Conservation (phyloP, 306 rosid species). For the Senna siamea region DNA sequence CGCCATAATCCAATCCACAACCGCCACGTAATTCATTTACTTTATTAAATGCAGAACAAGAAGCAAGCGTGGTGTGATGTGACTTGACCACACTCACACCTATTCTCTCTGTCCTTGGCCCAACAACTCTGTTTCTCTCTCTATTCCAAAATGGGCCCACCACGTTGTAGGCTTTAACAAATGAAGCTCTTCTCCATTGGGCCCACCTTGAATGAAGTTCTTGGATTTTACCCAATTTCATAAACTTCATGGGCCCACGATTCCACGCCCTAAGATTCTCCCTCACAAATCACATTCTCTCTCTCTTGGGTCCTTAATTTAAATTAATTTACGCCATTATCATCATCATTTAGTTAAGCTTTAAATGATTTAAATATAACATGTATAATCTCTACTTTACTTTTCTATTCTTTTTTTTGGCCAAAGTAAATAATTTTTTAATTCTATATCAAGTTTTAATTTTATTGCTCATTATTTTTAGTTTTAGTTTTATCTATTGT, state of each 20-base stretch:
- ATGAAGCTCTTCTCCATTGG: background rate
- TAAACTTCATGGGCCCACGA: constrained; percentile 28
- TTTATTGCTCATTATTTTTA: too few relatives aligned
- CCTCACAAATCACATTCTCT: too few relatives aligned
- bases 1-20: background rate
- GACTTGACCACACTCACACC: constrained; percentile 41
- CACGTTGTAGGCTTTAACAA: constrained; percentile 9
- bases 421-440: too few relatives aligned
- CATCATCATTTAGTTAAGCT: too few relatives aligned
- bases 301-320: background rate
- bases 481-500: too few relatives aligned
- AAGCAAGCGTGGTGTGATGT: constrained; percentile 36
- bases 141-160: too few relatives aligned
- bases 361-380: too few relatives aligned
- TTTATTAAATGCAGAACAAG: constrained; percentile 20
- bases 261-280: background rate
- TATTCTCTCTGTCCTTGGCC: constrained; percentile 8
- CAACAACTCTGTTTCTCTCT: too few relatives aligned
- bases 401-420: too few relatives aligned
- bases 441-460: too few relatives aligned
- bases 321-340: too few relatives aligned
- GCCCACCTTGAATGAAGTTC: constrained; percentile 25
- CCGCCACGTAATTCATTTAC: background rate
- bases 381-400: too few relatives aligned
- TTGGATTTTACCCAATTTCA: constrained; percentile 23